Base-by-base conservation (phyloP, 805 yeast species). In the Saccharomycopsis microspora region DNA sequence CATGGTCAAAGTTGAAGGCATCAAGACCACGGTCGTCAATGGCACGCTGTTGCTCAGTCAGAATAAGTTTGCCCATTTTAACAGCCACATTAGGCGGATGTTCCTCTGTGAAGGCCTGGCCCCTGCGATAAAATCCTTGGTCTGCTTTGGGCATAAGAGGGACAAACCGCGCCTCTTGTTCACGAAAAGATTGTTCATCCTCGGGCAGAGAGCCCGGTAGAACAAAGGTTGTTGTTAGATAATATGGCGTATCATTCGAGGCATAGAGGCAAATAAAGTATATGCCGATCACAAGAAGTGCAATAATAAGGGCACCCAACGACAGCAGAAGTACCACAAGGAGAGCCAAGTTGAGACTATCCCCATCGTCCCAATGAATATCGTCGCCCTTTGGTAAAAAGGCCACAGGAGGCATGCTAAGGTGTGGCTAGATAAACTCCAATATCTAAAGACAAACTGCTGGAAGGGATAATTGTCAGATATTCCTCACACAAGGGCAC, bases 11-110 rank as follows among this genome's bases (percentile, higher is more conserved):
- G 19, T 42, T 46, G 32, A 52, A 52, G 27, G 55, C 55, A 28
- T 52, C 49, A 4, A 52, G 41, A 3, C 55, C 55, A 7, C 55
- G 42, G 31, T 52, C 55, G 31, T 50, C 47, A 30, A 52, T 52
- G 11, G 9, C 41, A 11, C 45, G 48, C 31, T 52, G 53, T 36
- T 52, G 51, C 19, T 32, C 35, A 28, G 31, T 31, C 3, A 43
- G 36, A 8, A 52, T 43, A 19, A 38, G 45, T 35, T 45, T 41
- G 11, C 53, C 50, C 44, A 47, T 37, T 11, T 46, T 39, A 19
- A 19, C 19, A n/a, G 46, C 7, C 10, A 44, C 35, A 3, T 29
- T 36, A 8, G 54, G 54, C 3, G 54, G 54, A 32, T 48, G n/a
- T 3, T 28, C 11, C 19, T 38, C 37, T 34, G 44, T 42, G 31